phyloP scores from a whole-genome alignment of 371 early-diverging fungal species.

The Fennellomyces sp. region DNA sequence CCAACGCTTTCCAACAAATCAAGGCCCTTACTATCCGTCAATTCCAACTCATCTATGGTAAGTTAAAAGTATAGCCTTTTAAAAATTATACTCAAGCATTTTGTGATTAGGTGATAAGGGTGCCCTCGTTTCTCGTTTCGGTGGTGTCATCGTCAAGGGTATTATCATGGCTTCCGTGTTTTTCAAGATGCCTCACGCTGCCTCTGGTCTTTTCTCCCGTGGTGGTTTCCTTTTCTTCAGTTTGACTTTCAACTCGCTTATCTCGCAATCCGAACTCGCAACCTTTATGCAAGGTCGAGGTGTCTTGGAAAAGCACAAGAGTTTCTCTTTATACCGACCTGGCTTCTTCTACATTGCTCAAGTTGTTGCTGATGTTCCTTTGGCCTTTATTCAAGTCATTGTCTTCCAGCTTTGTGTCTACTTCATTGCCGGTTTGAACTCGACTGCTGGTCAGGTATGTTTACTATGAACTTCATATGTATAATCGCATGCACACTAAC shows the following conservation, averaged over 20 bases:
- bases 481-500: neutral
- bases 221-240: constrained; percentile 66
- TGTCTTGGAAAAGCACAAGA: constrained; percentile 71
- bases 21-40: constrained; percentile 52
- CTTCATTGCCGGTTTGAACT: constrained; percentile 60
- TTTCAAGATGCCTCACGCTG: constrained; percentile 51
- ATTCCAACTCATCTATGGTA: constrained; percentile 36
- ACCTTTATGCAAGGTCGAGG: constrained; percentile 60
- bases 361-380: constrained; percentile 46
- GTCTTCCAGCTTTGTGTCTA: constrained; percentile 51
- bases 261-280: constrained; percentile 58
- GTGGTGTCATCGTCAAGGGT: constrained; percentile 61
- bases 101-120: constrained; percentile 45
- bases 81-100: constrained; percentile 18
- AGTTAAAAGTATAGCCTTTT: too few relatives aligned
- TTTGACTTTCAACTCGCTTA: constrained; percentile 62
- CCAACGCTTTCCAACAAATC: constrained; percentile 51
- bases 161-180: constrained; percentile 71
- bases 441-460: constrained; percentile 51
- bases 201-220: constrained; percentile 66
- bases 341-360: constrained; percentile 64
- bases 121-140: constrained; percentile 53
- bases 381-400: constrained; percentile 47
- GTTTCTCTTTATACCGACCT: constrained; percentile 66
- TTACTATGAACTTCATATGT: neutral